phyloP scores from a whole-genome alignment of 2,329 filamentous ascomycete species.

The Thelonectria olida region DNA sequence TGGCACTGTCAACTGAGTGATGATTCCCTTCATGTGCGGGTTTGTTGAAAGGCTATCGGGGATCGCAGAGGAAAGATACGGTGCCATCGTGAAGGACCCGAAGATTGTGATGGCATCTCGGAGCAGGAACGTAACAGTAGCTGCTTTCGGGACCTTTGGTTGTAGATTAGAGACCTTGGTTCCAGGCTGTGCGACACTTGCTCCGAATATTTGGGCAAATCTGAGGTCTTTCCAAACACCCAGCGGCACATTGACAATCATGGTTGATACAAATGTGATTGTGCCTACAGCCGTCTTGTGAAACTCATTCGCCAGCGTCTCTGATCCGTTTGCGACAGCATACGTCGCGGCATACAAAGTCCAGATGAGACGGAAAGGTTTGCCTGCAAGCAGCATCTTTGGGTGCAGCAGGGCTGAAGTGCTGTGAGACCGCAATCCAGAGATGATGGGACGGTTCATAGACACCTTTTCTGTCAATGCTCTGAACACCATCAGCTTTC shows the following conservation, averaged over 20 bases:
- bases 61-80: slow-evolving; percentile 35
- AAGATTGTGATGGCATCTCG: slow-evolving; percentile 45
- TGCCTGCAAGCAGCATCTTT: slow-evolving; percentile 34
- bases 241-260: slow-evolving; percentile 44
- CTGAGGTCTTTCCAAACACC: slow-evolving; percentile 44
- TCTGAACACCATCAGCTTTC: slow-evolving; percentile 6
- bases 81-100: slow-evolving; percentile 44
- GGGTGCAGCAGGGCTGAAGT: slow-evolving; percentile 31
- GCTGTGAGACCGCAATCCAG: slow-evolving; percentile 26
- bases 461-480: slow-evolving; percentile 37
- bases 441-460: slow-evolving; percentile 24
- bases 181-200: not conserved
- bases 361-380: slow-evolving; percentile 42
- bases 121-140: slow-evolving; percentile 39
- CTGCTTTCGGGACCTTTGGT: slow-evolving; percentile 32
- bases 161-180: slow-evolving; percentile 16
- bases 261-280: slow-evolving; percentile 40
- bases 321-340: slow-evolving; percentile 39
- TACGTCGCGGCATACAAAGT: slow-evolving; percentile 43
- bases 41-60: slow-evolving; percentile 37
- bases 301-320: slow-evolving; percentile 38
- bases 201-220: slow-evolving; percentile 43
- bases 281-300: slow-evolving; percentile 36
- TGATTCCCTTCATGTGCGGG: slow-evolving; percentile 38
- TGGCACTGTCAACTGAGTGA: slow-evolving; percentile 42